These are phyloP conservation scores for Rhodotorula kratochvilovae DNA, from an alignment of 768 basidiomycete genomes.

Conservation along the genomic window DNA sequence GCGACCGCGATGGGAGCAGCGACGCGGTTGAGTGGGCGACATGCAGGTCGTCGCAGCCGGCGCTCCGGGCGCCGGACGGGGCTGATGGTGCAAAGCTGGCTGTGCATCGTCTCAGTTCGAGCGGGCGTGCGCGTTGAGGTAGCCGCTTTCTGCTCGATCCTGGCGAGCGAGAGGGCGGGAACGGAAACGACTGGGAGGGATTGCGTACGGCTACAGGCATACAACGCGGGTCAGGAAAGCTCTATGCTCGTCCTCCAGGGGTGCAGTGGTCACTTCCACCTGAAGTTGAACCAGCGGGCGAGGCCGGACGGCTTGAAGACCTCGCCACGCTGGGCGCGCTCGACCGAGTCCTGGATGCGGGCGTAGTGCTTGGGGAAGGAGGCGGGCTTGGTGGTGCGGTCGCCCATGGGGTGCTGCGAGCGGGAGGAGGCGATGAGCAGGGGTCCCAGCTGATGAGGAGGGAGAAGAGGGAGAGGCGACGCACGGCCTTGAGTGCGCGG, in stretches of 20 bases:
- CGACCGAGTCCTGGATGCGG: slow-evolving; percentile 18
- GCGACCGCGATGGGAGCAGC: no score
- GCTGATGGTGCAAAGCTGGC: no score
- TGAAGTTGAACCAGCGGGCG: slow-evolving; percentile 19
- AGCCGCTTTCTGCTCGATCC: no score
- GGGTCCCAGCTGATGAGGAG: not conserved
- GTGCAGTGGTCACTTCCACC: not conserved
- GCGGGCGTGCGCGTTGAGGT: no score
- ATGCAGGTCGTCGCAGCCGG: no score
- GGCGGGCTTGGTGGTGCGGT: slow-evolving; percentile 27
- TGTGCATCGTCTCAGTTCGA: no score
- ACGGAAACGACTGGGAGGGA: not conserved
- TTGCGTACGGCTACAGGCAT: not conserved
- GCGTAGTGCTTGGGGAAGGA: slow-evolving; percentile 34
- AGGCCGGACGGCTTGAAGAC: slow-evolving; percentile 20
- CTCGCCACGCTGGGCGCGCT: slow-evolving; percentile 18
- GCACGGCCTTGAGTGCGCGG: not conserved
- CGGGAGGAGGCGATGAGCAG: not conserved
- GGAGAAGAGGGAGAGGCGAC: not conserved
- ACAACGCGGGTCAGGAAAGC: not conserved
- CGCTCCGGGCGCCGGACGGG: no score
- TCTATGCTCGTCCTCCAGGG: not conserved
- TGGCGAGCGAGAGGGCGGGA: no score
- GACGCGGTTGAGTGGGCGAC: no score
- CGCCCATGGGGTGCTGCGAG: slow-evolving; percentile 20